These are phyloP conservation scores for Vaccinium vitisidaea DNA, from an alignment of 148 eudicot species.

Conservation along the genomic window DNA sequence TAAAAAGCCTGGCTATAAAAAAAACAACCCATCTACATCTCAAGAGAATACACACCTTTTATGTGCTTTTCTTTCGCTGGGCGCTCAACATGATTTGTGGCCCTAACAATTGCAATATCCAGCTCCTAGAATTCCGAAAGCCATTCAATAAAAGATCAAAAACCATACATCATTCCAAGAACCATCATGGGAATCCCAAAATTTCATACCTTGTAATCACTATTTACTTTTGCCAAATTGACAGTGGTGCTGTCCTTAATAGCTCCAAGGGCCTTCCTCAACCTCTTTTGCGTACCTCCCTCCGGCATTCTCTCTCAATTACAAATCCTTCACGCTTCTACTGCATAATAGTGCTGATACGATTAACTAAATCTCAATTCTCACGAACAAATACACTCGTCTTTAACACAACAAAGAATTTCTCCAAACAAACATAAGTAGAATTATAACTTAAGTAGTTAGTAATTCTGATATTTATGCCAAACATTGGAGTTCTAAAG, in stretches of 20 bases:
- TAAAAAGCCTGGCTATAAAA: not conserved
- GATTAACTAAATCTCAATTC: constrained; percentile 11
- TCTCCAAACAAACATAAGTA: not conserved
- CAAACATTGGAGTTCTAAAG: not conserved
- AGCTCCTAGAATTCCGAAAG: constrained; percentile 49
- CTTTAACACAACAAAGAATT: not conserved
- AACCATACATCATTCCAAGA: not conserved
- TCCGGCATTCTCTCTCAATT: constrained; percentile 57
- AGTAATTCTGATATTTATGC: not conserved
- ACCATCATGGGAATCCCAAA: constrained; percentile 3
- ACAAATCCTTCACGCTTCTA: constrained; percentile 10
- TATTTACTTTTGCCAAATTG: constrained; percentile 93
- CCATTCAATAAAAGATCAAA: constrained; percentile 17
- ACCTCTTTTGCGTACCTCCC: constrained; percentile 67
- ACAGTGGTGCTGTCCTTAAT: constrained; percentile 91
- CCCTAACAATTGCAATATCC: constrained; percentile 90
- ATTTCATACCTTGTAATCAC: constrained; percentile 74
- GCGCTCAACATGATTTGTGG: constrained; percentile 92
- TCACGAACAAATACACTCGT: not conserved
- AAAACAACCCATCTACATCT: not conserved
- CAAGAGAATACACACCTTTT: constrained; percentile 48
- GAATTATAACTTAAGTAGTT: not conserved
- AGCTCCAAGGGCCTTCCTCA: constrained; percentile 87
- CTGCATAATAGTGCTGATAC: not conserved
- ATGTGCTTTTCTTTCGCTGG: constrained; percentile 91